Base-by-base conservation (phyloP, 768 basidiomycete genomes). In the Podaxis mareebaensis region DNA sequence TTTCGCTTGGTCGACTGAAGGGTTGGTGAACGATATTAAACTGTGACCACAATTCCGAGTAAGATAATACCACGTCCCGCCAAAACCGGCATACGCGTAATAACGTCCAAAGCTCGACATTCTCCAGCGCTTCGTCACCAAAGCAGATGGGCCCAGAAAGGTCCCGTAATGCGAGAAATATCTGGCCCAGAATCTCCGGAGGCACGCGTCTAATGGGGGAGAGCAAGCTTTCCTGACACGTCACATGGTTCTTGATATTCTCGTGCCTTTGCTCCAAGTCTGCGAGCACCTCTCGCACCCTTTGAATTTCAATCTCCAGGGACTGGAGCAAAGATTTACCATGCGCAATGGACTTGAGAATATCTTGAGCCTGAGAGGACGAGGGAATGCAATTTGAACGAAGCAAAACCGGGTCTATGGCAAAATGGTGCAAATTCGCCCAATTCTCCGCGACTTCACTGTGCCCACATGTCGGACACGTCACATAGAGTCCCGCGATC, bases 101-200 rank as follows among this genome's bases (percentile, higher is more conserved):
- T 20, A 60, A 39, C 24, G 51, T 60, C 59, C 59, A 60, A 24
- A 28, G 36, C 51, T 53, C 49, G 38, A 60, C 38, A 26, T 60
- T 60, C 59, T 60, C 59, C 36, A 60, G 48, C 24, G 38, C 36
- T 17, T 60, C 59, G 17, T 60, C 59, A 10, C 59, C 59, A 39
- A 52, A 60, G 24, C 59, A 60, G 6, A 52, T 42, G 22, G 49
- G 20, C 12, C 17, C 22, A 1, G 51, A 60, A 17, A 60, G 12
- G 26, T 52, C 49, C 15, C 49, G 36, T 17, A 64, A 4, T 52
- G 56, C 40, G 3, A 68, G 26, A 56, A 71, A 71, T 53, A 71
- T 68, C 52, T 68, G 67, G 36, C 65, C 65, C 24, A 71, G 58
- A 26, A 69, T 64, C 26, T 71, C 69, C 26, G 61, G 63, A 1